A percentile compares a stretch with the other conserved stretches of the same genome.
Conservation (phyloP, 805 yeast genomes). For the Yamadazyma laniorum region DNA sequence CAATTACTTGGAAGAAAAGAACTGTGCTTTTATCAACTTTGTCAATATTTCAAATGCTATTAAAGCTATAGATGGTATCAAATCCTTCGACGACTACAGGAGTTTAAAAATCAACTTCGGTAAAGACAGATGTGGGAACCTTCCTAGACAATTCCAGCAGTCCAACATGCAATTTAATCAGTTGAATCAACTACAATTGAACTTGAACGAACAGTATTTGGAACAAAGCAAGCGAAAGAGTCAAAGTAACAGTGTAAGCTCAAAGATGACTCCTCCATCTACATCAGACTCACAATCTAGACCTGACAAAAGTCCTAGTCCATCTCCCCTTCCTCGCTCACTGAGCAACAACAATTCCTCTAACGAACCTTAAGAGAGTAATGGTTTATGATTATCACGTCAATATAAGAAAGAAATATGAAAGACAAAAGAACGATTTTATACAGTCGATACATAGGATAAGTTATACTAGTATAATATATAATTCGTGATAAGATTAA, state of each 20-base stretch:
- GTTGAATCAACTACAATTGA: conserved; percentile 11
- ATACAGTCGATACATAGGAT: neutral
- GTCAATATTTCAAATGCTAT: conserved; percentile 90
- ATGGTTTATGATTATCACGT: conserved; percentile 7
- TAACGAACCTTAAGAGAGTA: conserved; percentile 7
- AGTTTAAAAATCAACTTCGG: conserved; percentile 85
- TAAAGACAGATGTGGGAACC: conserved; percentile 92
- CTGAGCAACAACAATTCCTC: conserved; percentile 4
- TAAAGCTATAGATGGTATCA: conserved; percentile 87
- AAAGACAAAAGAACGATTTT: neutral
- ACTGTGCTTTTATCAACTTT: conserved; percentile 89
- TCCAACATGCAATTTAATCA: conserved; percentile 14
- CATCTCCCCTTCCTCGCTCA: conserved; percentile 1
- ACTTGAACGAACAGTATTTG: conserved; percentile 10
- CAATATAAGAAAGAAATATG: neutral
- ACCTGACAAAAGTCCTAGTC: conserved; percentile 4
- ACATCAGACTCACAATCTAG: conserved; percentile 4
- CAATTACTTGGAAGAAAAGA: conserved; percentile 77
- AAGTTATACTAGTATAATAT: too few relatives aligned
- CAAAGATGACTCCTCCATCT: conserved; percentile 2
- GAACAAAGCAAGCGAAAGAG: conserved; percentile 6
- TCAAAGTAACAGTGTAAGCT: conserved; percentile 1
- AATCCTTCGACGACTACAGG: conserved; percentile 62
- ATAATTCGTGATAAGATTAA: neutral
- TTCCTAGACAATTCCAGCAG: conserved; percentile 70